Base-by-base conservation (phyloP, 495 filamentous ascomycete genomes). In the Annulohypoxylon bovei region DNA sequence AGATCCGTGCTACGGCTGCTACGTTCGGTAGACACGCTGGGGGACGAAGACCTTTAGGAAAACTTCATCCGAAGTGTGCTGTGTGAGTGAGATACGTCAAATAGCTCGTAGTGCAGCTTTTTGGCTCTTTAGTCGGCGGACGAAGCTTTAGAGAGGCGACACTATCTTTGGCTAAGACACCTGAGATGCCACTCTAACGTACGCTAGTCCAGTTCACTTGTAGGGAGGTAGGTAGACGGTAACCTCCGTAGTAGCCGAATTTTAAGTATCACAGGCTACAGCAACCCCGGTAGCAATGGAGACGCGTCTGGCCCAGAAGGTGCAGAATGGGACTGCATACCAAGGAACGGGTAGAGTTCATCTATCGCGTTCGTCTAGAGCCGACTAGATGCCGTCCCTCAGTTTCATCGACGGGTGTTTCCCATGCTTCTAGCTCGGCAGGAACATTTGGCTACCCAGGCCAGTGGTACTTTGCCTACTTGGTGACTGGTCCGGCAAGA, bases 1-100 rank as follows among this genome's bases (percentile, higher is more conserved):
- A 72, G 59, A 72, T 72, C 70, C 64, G 70, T 72, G 70, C 65
- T 56, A 64, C 64, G 27, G 65, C 46, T 65, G 39, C 12, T 52
- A 42, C 46, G 35, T 59, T 64, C 30, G 59, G 59, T 46, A 56
- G 49, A 53, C 44, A 37, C n/a, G 39, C 42, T 52, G 22, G 46
- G 23, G 30, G n/a, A 32, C 30, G 35, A 20, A 53, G 56, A 11
- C 44, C 27, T 46, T 46, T 20, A 53, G 37, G 16, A 54, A 70
- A 71, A 50, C 59, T 65, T 72, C 65, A 44, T 68, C 70, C 64
- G 59, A 71, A 56, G 40, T 70, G 56, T 60, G 46, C 50, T 56
- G 49, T 56, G 49, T 52, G 32, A 44, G 62, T 42, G 54, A 60
- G 28, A 40, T 49, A 62, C 37, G 64, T 55, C 46, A 64, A 23